Base-by-base conservation (phyloP, 2,329 filamentous ascomycete species). In the Xylaria polymorpha region DNA sequence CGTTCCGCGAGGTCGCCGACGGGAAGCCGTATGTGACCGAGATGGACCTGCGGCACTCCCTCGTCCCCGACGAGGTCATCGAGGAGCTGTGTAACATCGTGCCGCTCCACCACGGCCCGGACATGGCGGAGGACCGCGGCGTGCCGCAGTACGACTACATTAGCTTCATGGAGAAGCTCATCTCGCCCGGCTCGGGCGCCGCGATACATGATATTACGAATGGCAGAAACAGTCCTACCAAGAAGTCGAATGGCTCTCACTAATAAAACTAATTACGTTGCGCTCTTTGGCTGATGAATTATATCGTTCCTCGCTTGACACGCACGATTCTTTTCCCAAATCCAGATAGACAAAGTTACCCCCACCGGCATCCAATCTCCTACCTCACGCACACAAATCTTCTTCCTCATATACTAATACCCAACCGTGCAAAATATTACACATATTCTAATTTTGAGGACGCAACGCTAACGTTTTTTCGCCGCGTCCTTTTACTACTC, bases 11-110 rank as follows among this genome's bases (percentile, higher is more conserved):
- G 82, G 96, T 99, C 55, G 96, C 96, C 20, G 96, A 99, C 83
- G 96, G 96, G 73, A 99, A 99, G 85, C 94, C 95, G 12, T 99
- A 99, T 80, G 96, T 99, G 48, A 99, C 96, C 5, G 96, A 99
- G 83, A 92, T 99, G 84, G 96, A 99, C 80, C 87, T 99, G 67
- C 89, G 95, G 68, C 96, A 99, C 81, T 96, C 92, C 50, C 88
- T 99, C 46, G 97, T 99, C 44, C 96, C 96, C 0, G 96, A 99
- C 78, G 95, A 98, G 78, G 92, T 99, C 72, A 98, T 99, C 77
- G 94, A 98, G 71, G 93, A 97, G 80, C 86, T 99, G 57, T 86
- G 96, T 61, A 88, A 92, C 76, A 93, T 93, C 61, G 97, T 99
- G 87, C 96, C 96, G 0, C 79, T 84, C 61, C 94, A 98, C 79